Evolutionary conservation across 2,329 filamentous ascomycete genomes (phyloP).

Genomic region (Verticillium alfalfae): DNA sequence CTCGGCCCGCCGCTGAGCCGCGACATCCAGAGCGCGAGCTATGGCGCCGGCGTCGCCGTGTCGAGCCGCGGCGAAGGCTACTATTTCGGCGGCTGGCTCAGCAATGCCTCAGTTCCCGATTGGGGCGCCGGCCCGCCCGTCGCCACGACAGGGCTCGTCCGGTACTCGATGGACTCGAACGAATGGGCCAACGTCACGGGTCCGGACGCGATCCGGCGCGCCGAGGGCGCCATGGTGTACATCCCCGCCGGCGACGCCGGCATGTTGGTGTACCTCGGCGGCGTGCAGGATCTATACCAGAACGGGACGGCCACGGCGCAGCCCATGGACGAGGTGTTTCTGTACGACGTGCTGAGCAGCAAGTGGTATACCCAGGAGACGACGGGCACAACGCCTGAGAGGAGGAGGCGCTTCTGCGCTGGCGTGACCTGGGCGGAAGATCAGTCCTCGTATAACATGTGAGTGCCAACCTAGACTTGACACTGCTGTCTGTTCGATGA

Average conservation of each 20-base stretch:
- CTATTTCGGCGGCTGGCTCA: constrained; percentile 59
- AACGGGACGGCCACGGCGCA: constrained; percentile 42
- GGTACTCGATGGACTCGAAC: constrained; percentile 49
- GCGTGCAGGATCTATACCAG: constrained; percentile 39
- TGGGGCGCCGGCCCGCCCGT: constrained; percentile 41
- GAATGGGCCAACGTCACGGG: constrained; percentile 47
- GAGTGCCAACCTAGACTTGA: constrained; percentile 17
- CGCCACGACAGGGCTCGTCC: constrained; percentile 46
- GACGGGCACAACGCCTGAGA: constrained; percentile 43
- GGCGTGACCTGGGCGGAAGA: constrained; percentile 55
- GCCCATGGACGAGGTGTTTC: constrained; percentile 44
- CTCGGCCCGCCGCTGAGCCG: constrained; percentile 28
- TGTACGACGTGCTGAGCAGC: constrained; percentile 55
- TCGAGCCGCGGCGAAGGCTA: constrained; percentile 51
- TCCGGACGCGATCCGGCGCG: constrained; percentile 45
- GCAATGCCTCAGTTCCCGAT: constrained; percentile 42
- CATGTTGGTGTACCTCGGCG: constrained; percentile 58
- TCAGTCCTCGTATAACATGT: constrained; percentile 61
- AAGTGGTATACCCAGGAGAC: constrained; percentile 58
- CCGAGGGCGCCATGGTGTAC: constrained; percentile 56
- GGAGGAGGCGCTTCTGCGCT: constrained; percentile 55
- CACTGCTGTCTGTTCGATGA: too few relatives aligned
- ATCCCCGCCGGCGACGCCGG: constrained; percentile 55
- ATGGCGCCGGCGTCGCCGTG: constrained; percentile 51
- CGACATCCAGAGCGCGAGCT: constrained; percentile 41